These are phyloP conservation scores for Xylaria flabelliformis DNA, from an alignment of 495 filamentous ascomycete genomes.

Conservation along the genomic window DNA sequence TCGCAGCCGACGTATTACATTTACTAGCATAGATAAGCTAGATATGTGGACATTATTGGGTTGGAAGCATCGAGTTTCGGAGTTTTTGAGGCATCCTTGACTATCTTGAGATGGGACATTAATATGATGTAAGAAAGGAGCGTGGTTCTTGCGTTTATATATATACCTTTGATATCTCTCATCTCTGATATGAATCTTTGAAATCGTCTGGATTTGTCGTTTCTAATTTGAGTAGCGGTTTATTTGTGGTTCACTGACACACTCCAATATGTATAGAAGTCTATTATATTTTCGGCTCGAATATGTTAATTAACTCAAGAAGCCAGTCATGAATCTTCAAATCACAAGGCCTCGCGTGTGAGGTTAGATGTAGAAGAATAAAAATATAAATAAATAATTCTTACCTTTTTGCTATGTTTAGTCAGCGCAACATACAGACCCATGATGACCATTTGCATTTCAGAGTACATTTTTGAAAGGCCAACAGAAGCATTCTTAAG, in stretches of 20 bases:
- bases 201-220: neutral
- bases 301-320: no score
- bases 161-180: neutral
- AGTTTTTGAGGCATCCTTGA: conserved; percentile 11
- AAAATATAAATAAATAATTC: no score
- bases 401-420: no score
- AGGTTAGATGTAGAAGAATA: no score
- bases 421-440: no score
- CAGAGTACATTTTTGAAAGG: neutral
- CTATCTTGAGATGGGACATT: conserved; percentile 3
- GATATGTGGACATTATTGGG: neutral
- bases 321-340: no score
- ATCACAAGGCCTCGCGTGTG: no score
- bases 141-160: neutral
- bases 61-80: conserved; percentile 13
- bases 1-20: neutral
- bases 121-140: conserved; percentile 7
- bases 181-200: neutral
- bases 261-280: no score
- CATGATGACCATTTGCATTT: no score
- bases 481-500: neutral
- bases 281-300: no score
- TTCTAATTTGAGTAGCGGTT: no score
- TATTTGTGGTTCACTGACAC: no score
- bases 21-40: conserved; percentile 3